Conservation (phyloP, 129 eudicot species). For the Lactuca sativa region DNA sequence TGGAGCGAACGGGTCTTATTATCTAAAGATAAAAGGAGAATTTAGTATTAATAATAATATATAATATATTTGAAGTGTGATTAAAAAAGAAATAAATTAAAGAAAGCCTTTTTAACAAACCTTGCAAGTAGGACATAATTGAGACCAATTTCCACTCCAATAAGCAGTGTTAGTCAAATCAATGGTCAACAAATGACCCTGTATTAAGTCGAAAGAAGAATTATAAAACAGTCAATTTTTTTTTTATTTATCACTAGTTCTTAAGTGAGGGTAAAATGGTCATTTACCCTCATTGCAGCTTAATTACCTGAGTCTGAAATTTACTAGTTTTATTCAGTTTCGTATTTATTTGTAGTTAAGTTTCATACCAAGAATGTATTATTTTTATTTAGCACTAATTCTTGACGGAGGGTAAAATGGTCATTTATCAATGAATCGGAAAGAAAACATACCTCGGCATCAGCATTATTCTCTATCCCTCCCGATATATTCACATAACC, state of each 20-base stretch:
- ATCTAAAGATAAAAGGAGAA: conserved; percentile 42
- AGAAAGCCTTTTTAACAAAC: conserved; percentile 33
- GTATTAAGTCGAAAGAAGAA: conserved; percentile 20
- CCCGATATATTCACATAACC: conserved; percentile 58
- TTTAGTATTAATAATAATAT: conserved; percentile 3
- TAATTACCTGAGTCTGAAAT: background rate
- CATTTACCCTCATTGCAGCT: background rate
- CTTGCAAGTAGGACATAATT: conserved; percentile 97
- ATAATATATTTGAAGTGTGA: background rate
- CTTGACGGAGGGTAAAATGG: background rate
- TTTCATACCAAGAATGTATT: background rate
- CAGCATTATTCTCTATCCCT: conserved; percentile 36
- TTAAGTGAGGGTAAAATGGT: no score
- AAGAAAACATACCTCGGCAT: conserved; percentile 50
- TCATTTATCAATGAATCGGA: background rate
- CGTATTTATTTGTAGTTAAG: conserved; percentile 4
- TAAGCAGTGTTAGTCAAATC: conserved; percentile 54
- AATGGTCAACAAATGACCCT: conserved; percentile 76
- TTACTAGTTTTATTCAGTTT: background rate
- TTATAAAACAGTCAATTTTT: background rate
- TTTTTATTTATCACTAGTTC: background rate
- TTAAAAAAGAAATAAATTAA: background rate
- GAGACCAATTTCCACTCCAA: conserved; percentile 92
- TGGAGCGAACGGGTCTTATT: conserved; percentile 85
- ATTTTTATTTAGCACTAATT: background rate